Percentiles rank a stretch among this genome's conserved stretches.
Evolutionary conservation across 2,329 filamentous ascomycete species (phyloP).

Genomic region (Graphiopsis chlorocephala): DNA sequence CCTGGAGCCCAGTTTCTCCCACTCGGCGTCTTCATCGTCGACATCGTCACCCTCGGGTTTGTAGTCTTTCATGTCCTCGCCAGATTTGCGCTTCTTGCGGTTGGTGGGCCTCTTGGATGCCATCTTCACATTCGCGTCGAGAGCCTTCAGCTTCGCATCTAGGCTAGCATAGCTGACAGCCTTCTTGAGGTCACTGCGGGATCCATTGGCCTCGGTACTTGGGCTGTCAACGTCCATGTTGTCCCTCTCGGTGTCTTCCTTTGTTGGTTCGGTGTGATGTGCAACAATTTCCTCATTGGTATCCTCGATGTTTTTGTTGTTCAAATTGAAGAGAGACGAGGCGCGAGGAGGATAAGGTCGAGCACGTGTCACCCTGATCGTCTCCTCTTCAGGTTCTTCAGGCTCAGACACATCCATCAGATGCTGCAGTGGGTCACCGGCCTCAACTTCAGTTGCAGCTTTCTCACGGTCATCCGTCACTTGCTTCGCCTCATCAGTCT

Average conservation of each 20-base stretch:
- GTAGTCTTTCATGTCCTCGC: slow-evolving; percentile 32
- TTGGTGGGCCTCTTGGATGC: slow-evolving; percentile 24
- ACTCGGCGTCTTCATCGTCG: slow-evolving; percentile 21
- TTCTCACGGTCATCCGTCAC: slow-evolving; percentile 13
- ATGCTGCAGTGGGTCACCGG: slow-evolving; percentile 17
- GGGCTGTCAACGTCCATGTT: slow-evolving; percentile 14
- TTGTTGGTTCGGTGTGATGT: not conserved
- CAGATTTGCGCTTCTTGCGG: slow-evolving; percentile 41
- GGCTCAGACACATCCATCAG: slow-evolving; percentile 22
- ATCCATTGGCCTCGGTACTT: slow-evolving; percentile 8
- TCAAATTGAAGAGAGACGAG: slow-evolving; percentile 25
- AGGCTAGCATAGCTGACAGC: slow-evolving; percentile 19
- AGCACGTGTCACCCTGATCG: slow-evolving; percentile 21
- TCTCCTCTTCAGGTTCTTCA: slow-evolving; percentile 22
- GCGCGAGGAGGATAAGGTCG: slow-evolving; percentile 24
- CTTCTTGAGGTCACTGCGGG: slow-evolving; percentile 4
- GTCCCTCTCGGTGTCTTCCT: not conserved
- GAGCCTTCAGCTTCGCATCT: slow-evolving; percentile 31
- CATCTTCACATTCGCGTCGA: slow-evolving; percentile 26
- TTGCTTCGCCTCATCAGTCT: slow-evolving; percentile 18
- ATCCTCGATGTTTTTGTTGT: slow-evolving; percentile 20
- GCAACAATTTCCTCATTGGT: not conserved
- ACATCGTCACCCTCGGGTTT: slow-evolving; percentile 23
- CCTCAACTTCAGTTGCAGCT: slow-evolving; percentile 16
- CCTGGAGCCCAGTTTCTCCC: slow-evolving; percentile 25